Evolutionary conservation across 2,329 filamentous ascomycete genomes (phyloP).

Genomic region (Sphaerulina populicola): DNA sequence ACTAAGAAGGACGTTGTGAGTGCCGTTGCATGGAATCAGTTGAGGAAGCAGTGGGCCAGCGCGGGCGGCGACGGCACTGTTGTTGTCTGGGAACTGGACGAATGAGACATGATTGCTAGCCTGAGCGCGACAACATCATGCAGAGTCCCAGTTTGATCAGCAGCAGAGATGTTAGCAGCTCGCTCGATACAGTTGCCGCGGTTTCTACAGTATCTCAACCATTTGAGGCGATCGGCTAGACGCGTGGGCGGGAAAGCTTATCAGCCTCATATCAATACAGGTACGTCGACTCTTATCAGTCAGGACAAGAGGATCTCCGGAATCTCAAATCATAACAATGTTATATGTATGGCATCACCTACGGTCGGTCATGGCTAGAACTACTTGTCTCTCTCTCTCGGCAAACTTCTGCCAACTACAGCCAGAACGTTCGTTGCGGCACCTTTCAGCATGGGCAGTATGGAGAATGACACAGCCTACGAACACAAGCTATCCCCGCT

Average conservation of each 20-base stretch:
- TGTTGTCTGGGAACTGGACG: conserved; percentile 29
- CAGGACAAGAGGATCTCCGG: neutral
- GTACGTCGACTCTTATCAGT: neutral
- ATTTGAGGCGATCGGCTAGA: neutral
- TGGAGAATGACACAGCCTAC: neutral
- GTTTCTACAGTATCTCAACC: neutral
- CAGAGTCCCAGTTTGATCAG: neutral
- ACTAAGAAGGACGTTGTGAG: conserved; percentile 39
- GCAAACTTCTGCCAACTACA: neutral
- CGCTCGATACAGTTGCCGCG: neutral
- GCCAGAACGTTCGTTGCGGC: neutral
- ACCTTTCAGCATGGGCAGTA: conserved; percentile 4
- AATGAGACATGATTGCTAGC: conserved; percentile 6
- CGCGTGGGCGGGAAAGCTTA: neutral
- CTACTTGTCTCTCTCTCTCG: neutral
- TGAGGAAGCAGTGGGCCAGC: conserved; percentile 42
- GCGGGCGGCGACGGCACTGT: conserved; percentile 42
- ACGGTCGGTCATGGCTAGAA: too few species aligned
- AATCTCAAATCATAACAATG: neutral
- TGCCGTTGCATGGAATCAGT: conserved; percentile 42
- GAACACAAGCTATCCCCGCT: conserved; percentile 8
- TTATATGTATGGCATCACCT: neutral
- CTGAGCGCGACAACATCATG: neutral
- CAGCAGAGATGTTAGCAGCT: neutral
- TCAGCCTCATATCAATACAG: neutral